Percentiles rank a stretch among this genome's conserved stretches.
Conservation (phyloP, 2,329 filamentous ascomycete species). For the Alternaria gaisen region DNA sequence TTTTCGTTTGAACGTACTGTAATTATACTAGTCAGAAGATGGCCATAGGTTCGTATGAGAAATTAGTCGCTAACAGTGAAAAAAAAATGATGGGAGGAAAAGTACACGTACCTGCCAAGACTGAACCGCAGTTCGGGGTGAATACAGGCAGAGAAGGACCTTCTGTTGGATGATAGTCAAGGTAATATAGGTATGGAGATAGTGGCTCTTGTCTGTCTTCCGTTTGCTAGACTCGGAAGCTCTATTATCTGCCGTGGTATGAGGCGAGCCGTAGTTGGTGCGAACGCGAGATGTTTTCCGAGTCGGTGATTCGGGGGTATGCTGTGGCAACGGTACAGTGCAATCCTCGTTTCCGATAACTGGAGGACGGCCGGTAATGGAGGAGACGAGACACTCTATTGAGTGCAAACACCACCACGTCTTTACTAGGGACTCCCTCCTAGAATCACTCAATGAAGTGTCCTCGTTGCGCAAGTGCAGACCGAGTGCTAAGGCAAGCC, state of each 20-base stretch:
- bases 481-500: constrained; percentile 49
- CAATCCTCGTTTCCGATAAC: constrained; percentile 46
- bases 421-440: constrained; percentile 47
- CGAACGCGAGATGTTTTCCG: constrained; percentile 5
- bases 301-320: background rate
- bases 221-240: constrained; percentile 1
- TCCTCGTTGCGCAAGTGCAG: constrained; percentile 52
- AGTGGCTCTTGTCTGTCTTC: constrained; percentile 5
- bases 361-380: constrained; percentile 52
- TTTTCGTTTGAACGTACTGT: constrained; percentile 42
- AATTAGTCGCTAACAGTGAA: background rate
- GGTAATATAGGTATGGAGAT: constrained; percentile 26
- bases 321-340: constrained; percentile 39
- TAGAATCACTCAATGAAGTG: constrained; percentile 20
- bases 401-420: constrained; percentile 54
- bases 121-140: constrained; percentile 39
- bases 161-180: constrained; percentile 47
- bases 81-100: no score
- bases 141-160: constrained; percentile 46
- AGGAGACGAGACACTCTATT: constrained; percentile 49
- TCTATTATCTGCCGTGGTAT: background rate
- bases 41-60: background rate
- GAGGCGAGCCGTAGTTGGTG: constrained; percentile 7
- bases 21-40: constrained; percentile 7
- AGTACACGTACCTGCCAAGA: constrained; percentile 46